Base-by-base conservation (phyloP, 2,329 filamentous ascomycete genomes). In the Tolypocladium cylindrosporum region DNA sequence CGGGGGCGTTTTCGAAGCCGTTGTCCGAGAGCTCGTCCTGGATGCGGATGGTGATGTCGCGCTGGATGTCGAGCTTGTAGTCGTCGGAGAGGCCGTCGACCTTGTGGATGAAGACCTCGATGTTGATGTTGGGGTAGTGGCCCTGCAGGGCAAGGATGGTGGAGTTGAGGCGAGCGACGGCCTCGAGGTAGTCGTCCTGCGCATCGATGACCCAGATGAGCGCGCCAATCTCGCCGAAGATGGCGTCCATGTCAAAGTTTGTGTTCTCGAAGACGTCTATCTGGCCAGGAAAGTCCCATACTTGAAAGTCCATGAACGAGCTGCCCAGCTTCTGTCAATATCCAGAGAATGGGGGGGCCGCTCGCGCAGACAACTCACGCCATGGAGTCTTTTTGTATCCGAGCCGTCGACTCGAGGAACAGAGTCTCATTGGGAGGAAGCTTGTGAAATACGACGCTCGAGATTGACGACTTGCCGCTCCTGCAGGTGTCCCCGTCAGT, bases 31-130 rank as follows among this genome's bases (percentile, higher is more conserved):
- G 84, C 71, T 99, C 94, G 70, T 99, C 94, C 67, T 96, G 91
- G 61, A 97, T 96, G 43, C 91, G 87, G 70, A 97, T 95, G 56
- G 92, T 92, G 62, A 99, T 96, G 73, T 99, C 94, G 59, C 94
- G 88, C 76, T 96, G 94, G 21, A 95, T 96, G 67, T 99, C 94
- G 59, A 92, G 86, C 69, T 94, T 92, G 78, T 94, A 97, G 72
- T 99, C 94, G 64, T 97, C 94, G 36, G 90, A 94, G 19, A 99
- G 80, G n/a, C 92, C 93, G 70, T 99, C 94, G 40, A 97, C 93
- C 73, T 99, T 99, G 81, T 99, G 94, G 66, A 99, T 96, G 73
- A 99, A 97, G 55, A 99, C 93, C 71, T 97, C 93, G 63, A 99
- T 89, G 72, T 97, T 96, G 75, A 97, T 94, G 69, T 90, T 88